Percentiles rank a stretch among this genome's conserved stretches.
phyloP scores from a whole-genome alignment of 129 eudicot genomes.

The Centrapalus pauciflorus region DNA sequence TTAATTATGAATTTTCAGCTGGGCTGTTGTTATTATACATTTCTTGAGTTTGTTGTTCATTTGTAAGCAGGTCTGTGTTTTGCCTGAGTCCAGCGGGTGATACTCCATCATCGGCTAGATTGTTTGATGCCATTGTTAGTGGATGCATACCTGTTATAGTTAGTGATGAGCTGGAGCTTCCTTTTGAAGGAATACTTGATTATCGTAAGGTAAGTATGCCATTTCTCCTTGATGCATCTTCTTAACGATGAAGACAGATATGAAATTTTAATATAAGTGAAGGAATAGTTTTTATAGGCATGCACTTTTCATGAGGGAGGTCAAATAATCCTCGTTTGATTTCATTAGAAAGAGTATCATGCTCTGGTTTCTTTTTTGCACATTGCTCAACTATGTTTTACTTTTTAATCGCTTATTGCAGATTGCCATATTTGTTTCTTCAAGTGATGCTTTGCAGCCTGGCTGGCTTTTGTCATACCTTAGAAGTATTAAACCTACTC shows the following conservation, averaged over 20 bases:
- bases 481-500: slow-evolving; percentile 50
- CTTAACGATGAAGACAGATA: background rate
- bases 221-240: background rate
- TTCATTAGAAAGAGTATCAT: background rate
- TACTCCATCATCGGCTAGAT: slow-evolving; percentile 97
- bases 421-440: slow-evolving; percentile 86
- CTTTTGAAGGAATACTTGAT: slow-evolving; percentile 97
- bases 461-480: slow-evolving; percentile 76
- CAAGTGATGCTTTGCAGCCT: slow-evolving; percentile 88
- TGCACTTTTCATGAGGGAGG: background rate
- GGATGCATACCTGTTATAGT: slow-evolving; percentile 97
- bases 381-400: background rate
- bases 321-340: background rate
- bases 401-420: slow-evolving; percentile 32
- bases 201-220: slow-evolving; percentile 65
- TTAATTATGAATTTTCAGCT: background rate
- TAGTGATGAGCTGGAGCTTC: slow-evolving; percentile 96
- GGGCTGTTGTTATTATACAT: background rate
- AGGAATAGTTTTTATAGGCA: background rate
- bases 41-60: slow-evolving; percentile 23
- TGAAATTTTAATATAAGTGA: background rate
- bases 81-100: slow-evolving; percentile 98
- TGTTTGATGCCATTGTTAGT: slow-evolving; percentile 97
- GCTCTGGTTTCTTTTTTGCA: background rate
- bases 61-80: slow-evolving; percentile 65